Evolutionary conservation across 2,329 filamentous ascomycete species (phyloP), one percentile per base, ranked within the genome.

Genomic region (Stachybotrys echinatus): DNA sequence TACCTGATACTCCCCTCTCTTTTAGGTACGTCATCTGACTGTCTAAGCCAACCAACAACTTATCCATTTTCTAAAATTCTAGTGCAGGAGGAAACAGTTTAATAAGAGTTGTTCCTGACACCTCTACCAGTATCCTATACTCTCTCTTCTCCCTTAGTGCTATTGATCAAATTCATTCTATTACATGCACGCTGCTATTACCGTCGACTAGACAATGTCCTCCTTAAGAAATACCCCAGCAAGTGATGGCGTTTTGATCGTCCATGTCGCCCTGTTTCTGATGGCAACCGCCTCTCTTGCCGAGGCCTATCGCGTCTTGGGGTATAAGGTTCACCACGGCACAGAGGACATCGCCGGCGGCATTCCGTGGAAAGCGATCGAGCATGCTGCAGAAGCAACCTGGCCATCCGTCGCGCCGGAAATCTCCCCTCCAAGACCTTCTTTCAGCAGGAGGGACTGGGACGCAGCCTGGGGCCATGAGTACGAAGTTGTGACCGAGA

Each of bases 401-500:
- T 54, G 43, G 42, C 49, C 45, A 20, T 12, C 31, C 31, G 17
- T 17, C 31, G 17, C 31, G 31, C 31, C 31, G 10, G 17, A 37
- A 10, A 17, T 37, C 17, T 17, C 8, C 31, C 31, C 43, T 31
- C 39, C 48, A 37, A 23, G 49, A 20, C 7, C 18, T 14, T 37
- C 37, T 22, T 50, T 45, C 38, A 47, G 42, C 19, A 42, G 43
- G 8, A 12, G 17, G 7, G 52, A 54, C 18, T 54, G 52, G 51
- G 51, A 53, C 23, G 17, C 14, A 3, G 19, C 40, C 31, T 43
- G 39, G 27, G 49, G 42, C n/a, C 14, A 19, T 23, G 23, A 42
- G 21, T 59, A 48, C 50, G 52, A 56, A 42, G 51, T 50, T 20
- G 31, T 53, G 21, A 56, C 57, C 12, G 56, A 59, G 46, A 4